These are phyloP conservation scores for Phytophthora sansomeana DNA, from an alignment of 352 stramenopile species.

Conservation along the genomic window DNA sequence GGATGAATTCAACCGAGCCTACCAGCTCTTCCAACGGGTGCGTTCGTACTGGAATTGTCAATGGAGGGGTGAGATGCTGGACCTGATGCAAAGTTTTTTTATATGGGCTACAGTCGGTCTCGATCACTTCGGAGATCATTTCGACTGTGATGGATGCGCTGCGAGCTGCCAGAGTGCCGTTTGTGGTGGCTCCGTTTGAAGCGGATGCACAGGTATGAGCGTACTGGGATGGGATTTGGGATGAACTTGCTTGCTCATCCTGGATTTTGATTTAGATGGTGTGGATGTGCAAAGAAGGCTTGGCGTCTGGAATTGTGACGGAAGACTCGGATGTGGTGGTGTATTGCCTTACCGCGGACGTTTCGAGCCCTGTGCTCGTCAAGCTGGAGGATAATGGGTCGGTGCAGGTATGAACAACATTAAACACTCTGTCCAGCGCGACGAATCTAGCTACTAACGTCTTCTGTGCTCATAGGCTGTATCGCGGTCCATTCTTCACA, in stretches of 20 bases:
- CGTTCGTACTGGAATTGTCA: not conserved
- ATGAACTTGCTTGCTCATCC: not conserved
- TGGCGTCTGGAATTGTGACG: slow-evolving; percentile 73
- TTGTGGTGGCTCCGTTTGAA: slow-evolving; percentile 81
- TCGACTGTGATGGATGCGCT: slow-evolving; percentile 67
- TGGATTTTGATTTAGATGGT: slow-evolving; percentile 58
- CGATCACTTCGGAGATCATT: slow-evolving; percentile 71
- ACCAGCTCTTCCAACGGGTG: slow-evolving; percentile 66
- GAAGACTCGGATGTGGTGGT: slow-evolving; percentile 86
- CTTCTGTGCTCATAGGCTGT: slow-evolving; percentile 43
- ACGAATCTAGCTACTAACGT: not conserved
- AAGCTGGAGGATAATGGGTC: slow-evolving; percentile 74
- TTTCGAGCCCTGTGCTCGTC: slow-evolving; percentile 67
- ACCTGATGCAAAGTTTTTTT: slow-evolving; percentile 1
- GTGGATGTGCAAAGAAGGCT: slow-evolving; percentile 75
- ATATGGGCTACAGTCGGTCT: slow-evolving; percentile 57
- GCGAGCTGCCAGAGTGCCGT: slow-evolving; percentile 48
- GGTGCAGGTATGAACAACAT: slow-evolving; percentile 43
- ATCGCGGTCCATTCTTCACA: slow-evolving; percentile 62
- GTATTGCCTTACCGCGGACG: slow-evolving; percentile 67
- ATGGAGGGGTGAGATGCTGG: not conserved
- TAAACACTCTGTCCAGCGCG: not conserved
- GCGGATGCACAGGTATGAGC: slow-evolving; percentile 62
- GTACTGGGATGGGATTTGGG: not conserved
- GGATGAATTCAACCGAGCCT: slow-evolving; percentile 65